Base-by-base conservation (phyloP, 78 protist species). In the Dictyostelium firmibasis region DNA sequence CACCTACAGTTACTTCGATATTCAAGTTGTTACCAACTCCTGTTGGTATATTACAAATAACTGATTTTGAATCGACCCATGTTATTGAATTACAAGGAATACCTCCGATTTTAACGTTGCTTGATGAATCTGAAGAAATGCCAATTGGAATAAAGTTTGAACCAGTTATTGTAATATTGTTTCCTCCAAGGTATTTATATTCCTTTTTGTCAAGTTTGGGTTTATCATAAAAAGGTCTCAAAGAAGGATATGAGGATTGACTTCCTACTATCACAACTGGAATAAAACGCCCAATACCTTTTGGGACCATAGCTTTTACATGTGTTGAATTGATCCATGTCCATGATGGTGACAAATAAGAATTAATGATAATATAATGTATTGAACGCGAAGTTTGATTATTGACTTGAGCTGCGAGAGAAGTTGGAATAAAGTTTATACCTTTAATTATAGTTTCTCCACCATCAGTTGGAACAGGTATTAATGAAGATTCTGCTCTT, bases 21-120 rank as follows among this genome's bases (percentile, higher is more conserved):
- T 8, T 10, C 29, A 36, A 10, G 13, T 31, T 60, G 10, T 25
- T 64, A 27, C 91, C 91, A 2, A 62, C 8, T 13, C 91, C 91
- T 6, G 27, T 41, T 35, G 91, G 91, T 20, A 44, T 60, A 25
- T 84, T 35, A 84, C 91, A 84, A n/a, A 23, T 70, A 4, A 84
- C 43, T 16, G n/a, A 69, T 14, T 84, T 70, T 7, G 27, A 16
- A 44, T 84, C 81, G 1, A 84, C 41, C 91, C 91, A 84, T 43
- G n/a, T 36, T 3, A 70, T 29, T 5, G 31, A 6, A 4, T 38
- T 44, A 84, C 91, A 84, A 43, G 29, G 9, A 27, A 2, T 70
- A 5, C 53, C 57, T 25, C 53, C 91, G 29, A 84, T 84, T 67
- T 75, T 27, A 4, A 84, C 91, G 4, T 25, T 18, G 13, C 75